A percentile compares a stretch with the other conserved stretches of the same genome.
These are phyloP conservation scores for Cordyceps cicadae DNA, from an alignment of 2,329 filamentous ascomycete genomes.

Conservation along the genomic window DNA sequence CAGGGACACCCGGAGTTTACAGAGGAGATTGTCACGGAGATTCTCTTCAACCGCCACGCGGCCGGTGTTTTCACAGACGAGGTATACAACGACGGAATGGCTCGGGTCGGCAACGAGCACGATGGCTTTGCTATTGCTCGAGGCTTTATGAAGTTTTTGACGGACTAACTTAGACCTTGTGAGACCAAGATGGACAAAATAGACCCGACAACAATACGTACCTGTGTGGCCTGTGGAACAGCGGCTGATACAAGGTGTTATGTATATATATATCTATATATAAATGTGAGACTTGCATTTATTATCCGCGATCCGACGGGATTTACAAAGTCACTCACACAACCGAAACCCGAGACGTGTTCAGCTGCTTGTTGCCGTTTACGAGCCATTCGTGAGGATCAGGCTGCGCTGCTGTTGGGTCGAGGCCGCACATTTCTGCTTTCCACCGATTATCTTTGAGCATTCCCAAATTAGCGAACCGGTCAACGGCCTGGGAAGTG, in stretches of 20 bases:
- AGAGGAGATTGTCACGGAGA: conserved; percentile 58
- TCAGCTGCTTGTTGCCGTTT: no score
- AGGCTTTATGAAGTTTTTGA: conserved; percentile 69
- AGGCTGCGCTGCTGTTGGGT: no score
- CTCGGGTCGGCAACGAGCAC: conserved; percentile 57
- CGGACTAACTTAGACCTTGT: conserved; percentile 37
- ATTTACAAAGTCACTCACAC: no score
- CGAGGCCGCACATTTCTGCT: no score
- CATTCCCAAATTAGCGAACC: no score
- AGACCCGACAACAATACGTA: neutral
- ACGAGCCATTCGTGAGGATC: no score
- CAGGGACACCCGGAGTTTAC: conserved; percentile 86
- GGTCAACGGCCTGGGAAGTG: no score
- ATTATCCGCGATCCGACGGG: no score
- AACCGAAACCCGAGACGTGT: no score
- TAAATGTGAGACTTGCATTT: no score
- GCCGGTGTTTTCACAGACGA: conserved; percentile 63
- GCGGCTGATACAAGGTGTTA: neutral
- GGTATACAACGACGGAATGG: conserved; percentile 59
- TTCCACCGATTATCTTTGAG: no score
- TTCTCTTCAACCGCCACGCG: conserved; percentile 56
- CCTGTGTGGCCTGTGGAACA: neutral
- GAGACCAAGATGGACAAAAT: neutral
- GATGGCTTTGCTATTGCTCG: conserved; percentile 70
- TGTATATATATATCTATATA: no score